A percentile compares a stretch with the other conserved stretches of the same genome.
Evolutionary conservation across 192 early-diverging fungal species (phyloP).

Genomic region (Endogone sp.): DNA sequence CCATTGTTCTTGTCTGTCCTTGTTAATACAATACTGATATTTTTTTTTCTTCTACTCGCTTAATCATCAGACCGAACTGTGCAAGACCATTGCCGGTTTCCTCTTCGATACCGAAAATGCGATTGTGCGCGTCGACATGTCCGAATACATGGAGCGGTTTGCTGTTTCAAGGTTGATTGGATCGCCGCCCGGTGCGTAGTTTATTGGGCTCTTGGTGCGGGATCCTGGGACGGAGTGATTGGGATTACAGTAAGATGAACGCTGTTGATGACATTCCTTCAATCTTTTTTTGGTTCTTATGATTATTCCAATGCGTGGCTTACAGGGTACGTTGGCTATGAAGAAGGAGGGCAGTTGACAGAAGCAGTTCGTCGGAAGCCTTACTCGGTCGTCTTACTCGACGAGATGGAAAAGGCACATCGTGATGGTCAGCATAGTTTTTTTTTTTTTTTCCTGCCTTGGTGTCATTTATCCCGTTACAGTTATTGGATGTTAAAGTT

Average conservation of each 20-base stretch:
- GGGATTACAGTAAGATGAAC: too few species aligned
- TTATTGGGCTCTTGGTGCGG: too few species aligned
- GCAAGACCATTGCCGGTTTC: conserved; percentile 76
- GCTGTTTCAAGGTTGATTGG: conserved; percentile 90
- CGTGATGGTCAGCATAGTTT: conserved; percentile 32
- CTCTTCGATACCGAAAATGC: conserved; percentile 97
- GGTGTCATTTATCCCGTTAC: too few species aligned
- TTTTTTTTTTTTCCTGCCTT: not conserved
- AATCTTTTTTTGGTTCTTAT: not conserved
- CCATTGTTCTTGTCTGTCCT: conserved; percentile 20
- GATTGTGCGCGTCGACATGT: conserved; percentile 98
- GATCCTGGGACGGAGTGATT: too few species aligned
- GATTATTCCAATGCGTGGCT: not conserved
- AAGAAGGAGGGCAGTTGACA: conserved; percentile 94
- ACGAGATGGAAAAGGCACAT: conserved; percentile 99
- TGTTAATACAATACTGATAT: not conserved
- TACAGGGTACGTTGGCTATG: conserved; percentile 86
- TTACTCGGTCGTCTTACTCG: conserved; percentile 93
- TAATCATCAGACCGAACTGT: conserved; percentile 57
- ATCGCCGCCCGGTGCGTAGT: conserved; percentile 83
- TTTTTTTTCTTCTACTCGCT: too few species aligned
- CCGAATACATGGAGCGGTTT: conserved; percentile 88
- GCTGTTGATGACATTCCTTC: too few species aligned
- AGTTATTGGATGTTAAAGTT: too few species aligned
- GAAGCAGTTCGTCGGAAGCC: conserved; percentile 89